Evolutionary conservation across 2,329 filamentous ascomycete species (phyloP).

Genomic region (Penicillium oxalicum): DNA sequence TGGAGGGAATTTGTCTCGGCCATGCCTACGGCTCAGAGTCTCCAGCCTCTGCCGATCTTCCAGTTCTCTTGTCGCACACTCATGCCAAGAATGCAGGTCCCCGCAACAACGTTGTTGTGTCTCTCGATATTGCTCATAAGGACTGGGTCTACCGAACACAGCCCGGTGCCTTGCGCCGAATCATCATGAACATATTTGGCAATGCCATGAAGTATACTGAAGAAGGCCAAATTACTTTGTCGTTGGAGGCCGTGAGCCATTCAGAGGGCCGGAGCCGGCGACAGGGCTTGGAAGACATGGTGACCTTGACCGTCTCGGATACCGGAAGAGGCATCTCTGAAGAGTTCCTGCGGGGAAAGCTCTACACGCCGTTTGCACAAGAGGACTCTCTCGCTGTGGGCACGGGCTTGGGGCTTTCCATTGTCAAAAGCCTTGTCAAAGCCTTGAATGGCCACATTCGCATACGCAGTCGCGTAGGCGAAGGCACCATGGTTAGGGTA

Average conservation of each 20-base stretch:
- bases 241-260: slow-evolving; percentile 28
- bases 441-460: slow-evolving; percentile 56
- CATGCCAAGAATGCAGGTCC: slow-evolving; percentile 3
- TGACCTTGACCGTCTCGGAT: slow-evolving; percentile 50
- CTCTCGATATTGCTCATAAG: slow-evolving; percentile 48
- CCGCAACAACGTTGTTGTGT: slow-evolving; percentile 39
- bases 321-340: slow-evolving; percentile 61
- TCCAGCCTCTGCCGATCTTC: slow-evolving; percentile 20
- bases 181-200: slow-evolving; percentile 59
- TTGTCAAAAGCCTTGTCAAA: slow-evolving; percentile 57
- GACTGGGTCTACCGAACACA: slow-evolving; percentile 53
- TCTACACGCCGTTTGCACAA: slow-evolving; percentile 56
- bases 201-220: slow-evolving; percentile 60
- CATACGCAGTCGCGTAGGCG: slow-evolving; percentile 48
- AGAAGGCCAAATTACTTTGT: slow-evolving; percentile 46
- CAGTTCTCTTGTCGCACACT: slow-evolving; percentile 17
- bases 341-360: slow-evolving; percentile 54
- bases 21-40: slow-evolving; percentile 39
- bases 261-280: slow-evolving; percentile 27
- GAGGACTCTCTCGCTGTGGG: slow-evolving; percentile 53
- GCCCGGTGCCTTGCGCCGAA: slow-evolving; percentile 49
- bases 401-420: slow-evolving; percentile 54
- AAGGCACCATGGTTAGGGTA: slow-evolving; percentile 52
- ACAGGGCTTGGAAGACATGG: slow-evolving; percentile 29
- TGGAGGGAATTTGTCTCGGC: slow-evolving; percentile 50